Conservation (phyloP, 106 monocot genomes). For the Dioscorea alata region DNA sequence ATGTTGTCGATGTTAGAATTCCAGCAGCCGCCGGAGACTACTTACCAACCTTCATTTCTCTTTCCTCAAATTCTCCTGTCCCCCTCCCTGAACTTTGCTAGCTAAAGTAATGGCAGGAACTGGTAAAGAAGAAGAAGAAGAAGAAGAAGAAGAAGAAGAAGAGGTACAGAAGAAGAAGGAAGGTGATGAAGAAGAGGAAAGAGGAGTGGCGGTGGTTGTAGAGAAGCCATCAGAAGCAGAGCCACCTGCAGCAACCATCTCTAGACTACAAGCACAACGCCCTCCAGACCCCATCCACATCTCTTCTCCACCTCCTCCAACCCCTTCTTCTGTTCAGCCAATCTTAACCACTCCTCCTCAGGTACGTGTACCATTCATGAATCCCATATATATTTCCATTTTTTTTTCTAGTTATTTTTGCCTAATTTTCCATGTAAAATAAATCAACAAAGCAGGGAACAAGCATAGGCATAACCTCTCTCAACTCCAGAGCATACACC, state of each 20-base stretch:
- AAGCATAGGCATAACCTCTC: slow-evolving; percentile 19
- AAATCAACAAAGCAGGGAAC: background rate
- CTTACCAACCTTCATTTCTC: no score
- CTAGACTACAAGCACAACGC: slow-evolving; percentile 28
- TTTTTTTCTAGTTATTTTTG: background rate
- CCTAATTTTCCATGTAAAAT: no score
- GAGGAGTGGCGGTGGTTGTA: slow-evolving; percentile 12
- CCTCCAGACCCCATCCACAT: slow-evolving; percentile 35
- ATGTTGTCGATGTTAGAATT: no score
- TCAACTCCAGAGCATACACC: slow-evolving; percentile 76
- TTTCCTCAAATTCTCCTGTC: no score
- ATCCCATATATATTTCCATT: no score
- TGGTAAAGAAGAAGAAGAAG: background rate
- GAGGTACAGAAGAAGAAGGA: slow-evolving; percentile 1
- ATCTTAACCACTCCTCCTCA: slow-evolving; percentile 4
- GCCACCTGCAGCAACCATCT: slow-evolving; percentile 12
- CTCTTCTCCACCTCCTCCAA: background rate
- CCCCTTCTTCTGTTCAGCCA: slow-evolving; percentile 10
- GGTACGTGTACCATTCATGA: background rate
- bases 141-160: slow-evolving; percentile 10
- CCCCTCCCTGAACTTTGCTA: no score
- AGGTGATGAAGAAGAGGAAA: background rate
- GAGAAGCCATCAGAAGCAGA: background rate
- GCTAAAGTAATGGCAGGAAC: background rate
- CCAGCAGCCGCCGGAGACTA: background rate